Evolutionary conservation across 352 stramenopile genomes (phyloP).

Genomic region (Phytopythium kandeliae): DNA sequence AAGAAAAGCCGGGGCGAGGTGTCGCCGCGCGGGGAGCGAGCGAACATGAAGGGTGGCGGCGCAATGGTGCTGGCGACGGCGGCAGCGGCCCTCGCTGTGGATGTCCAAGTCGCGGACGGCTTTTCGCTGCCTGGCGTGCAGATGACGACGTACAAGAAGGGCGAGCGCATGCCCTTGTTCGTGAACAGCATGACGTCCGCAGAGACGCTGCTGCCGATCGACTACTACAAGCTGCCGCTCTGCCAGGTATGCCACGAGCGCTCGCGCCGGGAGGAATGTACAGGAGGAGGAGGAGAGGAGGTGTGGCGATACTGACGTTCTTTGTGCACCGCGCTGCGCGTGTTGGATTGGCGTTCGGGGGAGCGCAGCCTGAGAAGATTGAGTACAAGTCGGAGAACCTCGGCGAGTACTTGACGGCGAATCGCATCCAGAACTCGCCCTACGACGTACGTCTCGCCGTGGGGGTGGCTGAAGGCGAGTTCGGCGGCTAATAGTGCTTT

Average conservation of each 20-base stretch:
- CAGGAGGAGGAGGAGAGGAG: too few relatives aligned
- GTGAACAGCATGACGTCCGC: conserved; percentile 94
- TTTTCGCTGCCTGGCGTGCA: conserved; percentile 85
- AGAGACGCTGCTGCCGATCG: conserved; percentile 95
- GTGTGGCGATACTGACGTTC: neutral
- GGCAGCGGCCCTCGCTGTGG: conserved; percentile 3
- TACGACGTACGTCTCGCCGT: conserved; percentile 72
- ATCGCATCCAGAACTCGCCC: conserved; percentile 98
- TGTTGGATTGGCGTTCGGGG: too few relatives aligned
- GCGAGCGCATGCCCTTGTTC: conserved; percentile 84
- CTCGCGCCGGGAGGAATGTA: neutral
- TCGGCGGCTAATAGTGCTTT: neutral
- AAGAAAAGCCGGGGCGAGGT: neutral
- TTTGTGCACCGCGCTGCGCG: neutral
- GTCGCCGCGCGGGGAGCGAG: too few relatives aligned
- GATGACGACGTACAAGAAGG: conserved; percentile 86
- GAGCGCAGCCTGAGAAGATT: conserved; percentile 67
- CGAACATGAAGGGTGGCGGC: conserved; percentile 18
- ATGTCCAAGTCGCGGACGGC: conserved; percentile 8
- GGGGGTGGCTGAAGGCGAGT: too few relatives aligned
- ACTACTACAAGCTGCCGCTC: conserved; percentile 98
- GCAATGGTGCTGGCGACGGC: conserved; percentile 20
- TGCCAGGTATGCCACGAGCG: conserved; percentile 65
- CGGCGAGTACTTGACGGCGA: conserved; percentile 97
- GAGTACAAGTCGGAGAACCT: conserved; percentile 99